These are phyloP conservation scores for Oryza rufipogon DNA, from an alignment of 176 grass and related monocot genomes.

Conservation along the genomic window DNA sequence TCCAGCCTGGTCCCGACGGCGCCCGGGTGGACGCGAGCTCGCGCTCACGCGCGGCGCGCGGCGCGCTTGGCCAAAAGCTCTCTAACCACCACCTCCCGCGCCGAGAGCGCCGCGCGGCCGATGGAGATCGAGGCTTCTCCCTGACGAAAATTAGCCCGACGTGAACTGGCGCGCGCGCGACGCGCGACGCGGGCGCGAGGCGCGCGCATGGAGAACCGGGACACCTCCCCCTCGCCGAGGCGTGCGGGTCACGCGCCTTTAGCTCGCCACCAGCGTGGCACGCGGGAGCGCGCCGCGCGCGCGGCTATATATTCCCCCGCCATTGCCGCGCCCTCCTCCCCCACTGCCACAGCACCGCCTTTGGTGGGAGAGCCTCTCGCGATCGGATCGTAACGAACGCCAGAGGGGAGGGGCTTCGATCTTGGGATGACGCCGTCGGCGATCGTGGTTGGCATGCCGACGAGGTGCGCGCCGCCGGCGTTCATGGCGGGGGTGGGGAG, in stretches of 20 bases:
- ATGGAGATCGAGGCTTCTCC: not conserved
- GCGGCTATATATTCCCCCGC: constrained; percentile 45
- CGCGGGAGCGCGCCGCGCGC: too few species aligned
- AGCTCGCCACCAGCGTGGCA: too few species aligned
- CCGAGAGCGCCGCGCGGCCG: constrained; percentile 45
- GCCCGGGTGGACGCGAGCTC: not conserved
- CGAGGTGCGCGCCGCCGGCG: constrained; percentile 32
- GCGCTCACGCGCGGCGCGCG: not conserved
- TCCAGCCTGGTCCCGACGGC: not conserved
- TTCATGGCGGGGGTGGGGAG: constrained; percentile 22
- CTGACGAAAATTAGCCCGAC: constrained; percentile 48
- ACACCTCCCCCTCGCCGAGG: constrained; percentile 7
- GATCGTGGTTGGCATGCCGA: constrained; percentile 46
- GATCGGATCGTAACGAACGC: not conserved
- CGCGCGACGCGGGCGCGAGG: constrained; percentile 34
- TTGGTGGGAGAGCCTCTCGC: constrained; percentile 10
- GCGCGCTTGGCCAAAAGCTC: constrained; percentile 9
- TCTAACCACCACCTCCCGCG: not conserved
- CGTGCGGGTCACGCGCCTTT: constrained; percentile 34
- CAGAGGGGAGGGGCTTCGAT: not conserved
- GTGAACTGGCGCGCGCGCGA: constrained; percentile 47
- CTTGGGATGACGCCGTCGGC: constrained; percentile 43
- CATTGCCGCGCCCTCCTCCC: constrained; percentile 39
- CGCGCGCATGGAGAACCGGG: constrained; percentile 34
- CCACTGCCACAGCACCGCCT: constrained; percentile 1